A percentile compares a stretch with the other conserved stretches of the same genome.
phyloP scores from a whole-genome alignment of 805 yeast species.

The Candida rishiriensis region DNA sequence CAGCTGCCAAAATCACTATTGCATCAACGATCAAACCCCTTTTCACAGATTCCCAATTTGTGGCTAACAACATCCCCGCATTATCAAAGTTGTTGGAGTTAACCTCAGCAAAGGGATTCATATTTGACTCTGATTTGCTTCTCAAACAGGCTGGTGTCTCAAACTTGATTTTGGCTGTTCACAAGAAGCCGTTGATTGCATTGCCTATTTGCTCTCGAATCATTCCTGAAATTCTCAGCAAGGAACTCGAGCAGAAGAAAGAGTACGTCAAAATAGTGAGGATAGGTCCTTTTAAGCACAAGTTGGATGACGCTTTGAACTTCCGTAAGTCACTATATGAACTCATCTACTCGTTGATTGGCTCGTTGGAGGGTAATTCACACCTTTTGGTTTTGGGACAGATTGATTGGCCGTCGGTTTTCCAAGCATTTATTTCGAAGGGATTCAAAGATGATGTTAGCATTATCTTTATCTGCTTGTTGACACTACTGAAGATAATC shows the following conservation, averaged over 20 bases:
- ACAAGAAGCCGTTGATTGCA: conserved; percentile 47
- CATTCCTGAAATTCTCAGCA: conserved; percentile 45
- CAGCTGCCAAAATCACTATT: conserved; percentile 18
- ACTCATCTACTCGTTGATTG: conserved; percentile 50
- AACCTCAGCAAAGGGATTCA: conserved; percentile 18
- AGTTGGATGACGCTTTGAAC: conserved; percentile 72
- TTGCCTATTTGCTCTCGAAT: conserved; percentile 41
- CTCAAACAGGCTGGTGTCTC: conserved; percentile 57
- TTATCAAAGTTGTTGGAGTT: conserved; percentile 23
- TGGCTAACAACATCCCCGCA: conserved; percentile 5
- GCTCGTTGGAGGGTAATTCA: conserved; percentile 27
- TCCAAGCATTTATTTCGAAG: conserved; percentile 37
- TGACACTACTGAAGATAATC: conserved; percentile 37
- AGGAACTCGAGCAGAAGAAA: conserved; percentile 50
- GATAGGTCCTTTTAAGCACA: conserved; percentile 86
- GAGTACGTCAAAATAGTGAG: conserved; percentile 61
- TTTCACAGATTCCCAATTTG: conserved; percentile 12
- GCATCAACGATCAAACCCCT: conserved; percentile 28
- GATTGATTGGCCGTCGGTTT: conserved; percentile 24
- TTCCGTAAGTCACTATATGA: conserved; percentile 71
- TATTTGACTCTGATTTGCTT: conserved; percentile 40
- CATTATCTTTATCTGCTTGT: conserved; percentile 50
- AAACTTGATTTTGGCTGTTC: conserved; percentile 54
- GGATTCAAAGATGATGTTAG: conserved; percentile 62
- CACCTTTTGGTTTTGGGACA: conserved; percentile 14